Evolutionary conservation across 352 stramenopile genomes (phyloP).

Genomic region (Pythium grandisporangium): DNA sequence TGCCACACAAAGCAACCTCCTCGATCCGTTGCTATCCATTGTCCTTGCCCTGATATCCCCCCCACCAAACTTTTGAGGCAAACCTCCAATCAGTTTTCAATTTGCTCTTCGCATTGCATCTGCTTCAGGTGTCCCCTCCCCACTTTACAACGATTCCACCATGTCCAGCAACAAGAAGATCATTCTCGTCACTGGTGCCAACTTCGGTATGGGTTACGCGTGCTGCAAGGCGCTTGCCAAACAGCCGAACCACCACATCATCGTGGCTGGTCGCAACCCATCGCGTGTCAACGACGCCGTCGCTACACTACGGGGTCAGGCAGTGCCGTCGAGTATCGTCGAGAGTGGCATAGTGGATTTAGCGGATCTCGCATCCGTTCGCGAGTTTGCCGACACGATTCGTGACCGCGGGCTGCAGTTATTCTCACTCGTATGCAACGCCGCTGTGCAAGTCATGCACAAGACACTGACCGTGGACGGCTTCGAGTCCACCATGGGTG

Average conservation of each 20-base stretch:
- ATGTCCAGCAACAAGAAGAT: too few relatives aligned
- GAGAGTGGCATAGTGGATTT: constrained; percentile 23
- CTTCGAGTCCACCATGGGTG: constrained; percentile 23
- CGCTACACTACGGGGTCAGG: constrained; percentile 1
- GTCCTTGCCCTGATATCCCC: too few relatives aligned
- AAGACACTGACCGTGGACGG: constrained; percentile 17
- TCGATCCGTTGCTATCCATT: too few relatives aligned
- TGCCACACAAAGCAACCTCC: too few relatives aligned
- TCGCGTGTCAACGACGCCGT: constrained; percentile 14
- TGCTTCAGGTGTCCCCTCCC: too few relatives aligned
- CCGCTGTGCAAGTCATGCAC: constrained; percentile 13
- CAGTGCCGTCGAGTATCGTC: too few relatives aligned
- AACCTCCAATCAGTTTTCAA: too few relatives aligned
- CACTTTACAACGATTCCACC: too few relatives aligned
- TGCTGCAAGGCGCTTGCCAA: constrained; percentile 14
- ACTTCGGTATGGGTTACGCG: constrained; percentile 19
- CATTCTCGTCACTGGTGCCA: constrained; percentile 24
- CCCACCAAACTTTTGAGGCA: too few relatives aligned
- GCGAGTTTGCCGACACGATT: constrained; percentile 9
- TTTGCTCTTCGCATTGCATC: too few relatives aligned
- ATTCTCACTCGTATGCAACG: constrained; percentile 30
- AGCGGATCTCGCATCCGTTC: constrained; percentile 17
- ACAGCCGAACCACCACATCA: constrained; percentile 14
- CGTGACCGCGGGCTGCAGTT: constrained; percentile 10
- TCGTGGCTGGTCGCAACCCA: constrained; percentile 17